Base-by-base conservation (phyloP, 2,329 filamentous ascomycete species). In the Hypoxylon sp. region DNA sequence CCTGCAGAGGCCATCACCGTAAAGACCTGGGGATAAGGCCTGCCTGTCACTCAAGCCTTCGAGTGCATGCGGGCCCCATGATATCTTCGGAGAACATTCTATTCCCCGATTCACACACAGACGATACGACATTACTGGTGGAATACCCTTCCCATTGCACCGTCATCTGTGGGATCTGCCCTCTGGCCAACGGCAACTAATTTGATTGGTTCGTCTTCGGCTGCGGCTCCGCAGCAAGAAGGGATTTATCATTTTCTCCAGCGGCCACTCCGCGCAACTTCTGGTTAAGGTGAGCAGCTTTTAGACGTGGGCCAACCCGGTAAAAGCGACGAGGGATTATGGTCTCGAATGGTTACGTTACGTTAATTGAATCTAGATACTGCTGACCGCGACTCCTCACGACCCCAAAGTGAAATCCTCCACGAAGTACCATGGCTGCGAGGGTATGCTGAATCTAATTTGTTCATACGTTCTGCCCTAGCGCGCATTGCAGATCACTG, bases 191-290 rank as follows among this genome's bases (percentile, higher is more conserved):
- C 57, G 63, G 66, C 32, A 54, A 27, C 48, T 24, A 6, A 42
- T 46, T 15, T 70, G 15, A 70, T 70, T 70, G 65, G 68, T 19
- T 55, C 32, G 8, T 8, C 55, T 13, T 42, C 29, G 31, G 51
- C 65, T 70, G 68, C 59, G 68, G 68, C 68, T 70, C 68, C 68
- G 68, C 68, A 70, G 19, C 58, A 68, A 70, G 52, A 70, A 68
- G 32, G 15, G 68, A 68, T 57, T 57, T 35, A 55, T 70, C 68
- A 66, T 68, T 63, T 66, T 70, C 55, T 51, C 31, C 37, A 57
- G 51, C 54, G 65, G 53, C 44, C 58, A 52, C 58, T 60, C 56
- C 27, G 47, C 65, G 42, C 65, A 59, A 60, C 58, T 61, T 68
- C 65, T 65, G 61, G 58, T 59, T 27, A 35, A 32, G 29, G 62